Conservation (phyloP, 441 rosid species). For the Adansonia gregorii region DNA sequence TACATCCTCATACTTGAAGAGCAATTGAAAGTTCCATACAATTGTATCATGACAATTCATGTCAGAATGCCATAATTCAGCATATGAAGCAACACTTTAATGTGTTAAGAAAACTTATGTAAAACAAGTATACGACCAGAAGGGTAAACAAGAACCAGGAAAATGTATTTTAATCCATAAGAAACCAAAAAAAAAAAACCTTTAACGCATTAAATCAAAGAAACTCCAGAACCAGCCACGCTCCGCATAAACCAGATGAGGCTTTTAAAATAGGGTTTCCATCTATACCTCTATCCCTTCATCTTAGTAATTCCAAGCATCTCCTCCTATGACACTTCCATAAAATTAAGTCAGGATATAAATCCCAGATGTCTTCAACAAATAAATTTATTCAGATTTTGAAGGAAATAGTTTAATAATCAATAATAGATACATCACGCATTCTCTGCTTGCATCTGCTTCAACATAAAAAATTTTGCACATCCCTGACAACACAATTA, state of each 20-base stretch:
- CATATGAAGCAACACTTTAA: conserved; percentile 9
- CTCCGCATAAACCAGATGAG: conserved; percentile 13
- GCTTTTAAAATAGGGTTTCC: conserved; percentile 7
- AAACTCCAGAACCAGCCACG: background rate
- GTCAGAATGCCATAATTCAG: conserved; percentile 1
- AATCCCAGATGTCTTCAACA: conserved; percentile 19
- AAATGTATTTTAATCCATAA: background rate
- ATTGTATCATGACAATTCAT: background rate
- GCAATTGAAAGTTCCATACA: background rate
- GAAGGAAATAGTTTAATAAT: conserved; percentile 15
- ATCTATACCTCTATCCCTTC: conserved; percentile 15
- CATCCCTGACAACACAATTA: conserved; percentile 7
- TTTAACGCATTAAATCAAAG: background rate
- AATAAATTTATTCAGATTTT: conserved; percentile 11
- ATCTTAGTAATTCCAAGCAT: conserved; percentile 3
- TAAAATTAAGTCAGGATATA: conserved; percentile 5
- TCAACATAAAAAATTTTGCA: conserved; percentile 19
- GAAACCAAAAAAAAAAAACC: background rate
- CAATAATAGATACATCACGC: conserved; percentile 1
- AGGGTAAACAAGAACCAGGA: background rate
- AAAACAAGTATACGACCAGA: background rate
- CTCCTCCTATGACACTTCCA: conserved; percentile 1
- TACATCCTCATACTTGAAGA: background rate
- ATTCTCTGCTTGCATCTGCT: conserved; percentile 3
- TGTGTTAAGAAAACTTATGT: background rate